Percentiles rank a stretch among this genome's conserved stretches.
Conservation (phyloP, 2,329 filamentous ascomycete species). For the Alternaria gaisen region DNA sequence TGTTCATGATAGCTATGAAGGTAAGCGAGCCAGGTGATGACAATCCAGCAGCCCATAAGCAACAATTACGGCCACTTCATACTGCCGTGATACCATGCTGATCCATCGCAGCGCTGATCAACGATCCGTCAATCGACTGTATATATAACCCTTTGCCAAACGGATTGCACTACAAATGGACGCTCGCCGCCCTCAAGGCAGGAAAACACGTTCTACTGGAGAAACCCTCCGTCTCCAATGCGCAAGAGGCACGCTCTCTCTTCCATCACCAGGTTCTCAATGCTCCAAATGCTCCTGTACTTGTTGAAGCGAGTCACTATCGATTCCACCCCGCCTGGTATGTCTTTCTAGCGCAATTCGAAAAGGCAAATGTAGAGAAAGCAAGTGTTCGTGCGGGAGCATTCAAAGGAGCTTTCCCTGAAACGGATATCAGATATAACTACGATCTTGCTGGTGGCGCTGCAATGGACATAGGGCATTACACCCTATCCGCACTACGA, state of each 20-base stretch:
- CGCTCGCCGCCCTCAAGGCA: slow-evolving; percentile 52
- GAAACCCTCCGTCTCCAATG: slow-evolving; percentile 57
- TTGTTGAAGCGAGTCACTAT: slow-evolving; percentile 58
- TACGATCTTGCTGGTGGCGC: slow-evolving; percentile 52
- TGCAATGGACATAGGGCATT: slow-evolving; percentile 52
- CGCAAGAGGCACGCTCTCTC: slow-evolving; percentile 54
- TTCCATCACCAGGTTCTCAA: slow-evolving; percentile 45
- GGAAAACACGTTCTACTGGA: slow-evolving; percentile 59
- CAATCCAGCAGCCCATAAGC: neutral
- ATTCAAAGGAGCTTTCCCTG: slow-evolving; percentile 35
- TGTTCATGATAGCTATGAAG: slow-evolving; percentile 61
- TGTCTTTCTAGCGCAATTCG: slow-evolving; percentile 47
- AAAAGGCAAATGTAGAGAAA: slow-evolving; percentile 44
- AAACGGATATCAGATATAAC: slow-evolving; percentile 52
- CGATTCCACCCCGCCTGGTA: slow-evolving; percentile 56
- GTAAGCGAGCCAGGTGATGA: slow-evolving; percentile 32
- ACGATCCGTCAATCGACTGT: slow-evolving; percentile 51
- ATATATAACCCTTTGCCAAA: slow-evolving; percentile 59
- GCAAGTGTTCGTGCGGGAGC: slow-evolving; percentile 40
- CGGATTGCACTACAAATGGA: slow-evolving; percentile 55
- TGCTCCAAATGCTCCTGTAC: slow-evolving; percentile 49
- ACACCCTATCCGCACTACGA: slow-evolving; percentile 46
- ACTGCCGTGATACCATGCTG: neutral
- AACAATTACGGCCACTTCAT: neutral
- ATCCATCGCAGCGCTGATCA: slow-evolving; percentile 44